phyloP scores from a whole-genome alignment of 768 basidiomycete genomes.

The Tremella yokohamensis region DNA sequence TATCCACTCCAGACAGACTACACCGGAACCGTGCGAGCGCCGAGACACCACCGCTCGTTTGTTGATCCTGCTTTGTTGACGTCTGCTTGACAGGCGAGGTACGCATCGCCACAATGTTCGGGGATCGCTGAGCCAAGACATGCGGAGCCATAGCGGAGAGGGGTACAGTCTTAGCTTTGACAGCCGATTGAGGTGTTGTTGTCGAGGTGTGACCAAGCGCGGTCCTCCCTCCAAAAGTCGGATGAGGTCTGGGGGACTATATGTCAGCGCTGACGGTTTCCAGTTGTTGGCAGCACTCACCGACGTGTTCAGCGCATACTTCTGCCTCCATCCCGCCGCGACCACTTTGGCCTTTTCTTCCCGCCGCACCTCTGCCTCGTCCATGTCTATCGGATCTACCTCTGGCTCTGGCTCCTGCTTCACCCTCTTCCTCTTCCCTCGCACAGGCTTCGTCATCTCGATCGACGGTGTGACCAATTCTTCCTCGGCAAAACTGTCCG shows the following conservation, averaged over 20 bases:
- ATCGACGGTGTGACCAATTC: conserved; percentile 25
- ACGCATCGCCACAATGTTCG: not conserved
- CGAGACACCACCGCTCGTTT: too few species aligned
- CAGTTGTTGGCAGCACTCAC: not conserved
- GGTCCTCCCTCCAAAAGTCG: not conserved
- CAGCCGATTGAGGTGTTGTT: too few species aligned
- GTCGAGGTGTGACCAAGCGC: not conserved
- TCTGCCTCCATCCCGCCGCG: conserved; percentile 31
- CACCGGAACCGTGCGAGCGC: not conserved
- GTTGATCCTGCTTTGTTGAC: not conserved
- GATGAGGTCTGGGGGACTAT: not conserved
- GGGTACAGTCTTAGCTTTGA: not conserved
- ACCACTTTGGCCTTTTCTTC: conserved; percentile 29
- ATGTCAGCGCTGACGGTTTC: not conserved
- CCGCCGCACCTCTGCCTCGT: conserved; percentile 20
- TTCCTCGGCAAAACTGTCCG: conserved; percentile 30
- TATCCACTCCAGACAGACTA: not conserved
- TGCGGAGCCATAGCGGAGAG: conserved; percentile 1
- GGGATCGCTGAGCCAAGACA: not conserved
- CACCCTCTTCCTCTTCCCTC: conserved; percentile 15
- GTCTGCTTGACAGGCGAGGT: not conserved
- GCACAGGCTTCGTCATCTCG: not conserved
- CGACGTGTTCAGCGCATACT: conserved; percentile 23
- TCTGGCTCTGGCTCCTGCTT: conserved; percentile 10
- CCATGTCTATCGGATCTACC: not conserved